phyloP scores from a whole-genome alignment of 2,329 filamentous ascomycete genomes.

The Purpureocillium lavendulum region DNA sequence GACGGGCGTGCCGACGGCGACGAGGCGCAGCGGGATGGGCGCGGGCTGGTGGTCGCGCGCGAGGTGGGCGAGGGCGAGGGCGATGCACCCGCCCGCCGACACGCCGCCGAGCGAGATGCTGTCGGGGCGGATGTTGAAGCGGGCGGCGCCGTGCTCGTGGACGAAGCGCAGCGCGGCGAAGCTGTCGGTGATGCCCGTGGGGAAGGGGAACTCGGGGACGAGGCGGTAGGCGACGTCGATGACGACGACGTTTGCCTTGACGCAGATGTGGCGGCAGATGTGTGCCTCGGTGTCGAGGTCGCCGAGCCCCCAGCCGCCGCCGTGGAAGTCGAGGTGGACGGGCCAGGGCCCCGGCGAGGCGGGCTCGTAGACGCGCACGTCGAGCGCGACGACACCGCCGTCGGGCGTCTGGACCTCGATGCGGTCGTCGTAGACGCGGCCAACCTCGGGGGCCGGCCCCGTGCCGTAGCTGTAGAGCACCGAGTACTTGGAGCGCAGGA shows the following conservation, averaged over 20 bases:
- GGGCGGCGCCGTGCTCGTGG: conserved; percentile 19
- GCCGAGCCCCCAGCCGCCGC: conserved; percentile 41
- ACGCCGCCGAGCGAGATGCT: conserved; percentile 35
- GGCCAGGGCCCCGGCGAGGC: conserved; percentile 30
- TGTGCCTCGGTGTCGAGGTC: conserved; percentile 40
- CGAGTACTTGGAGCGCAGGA: conserved; percentile 32
- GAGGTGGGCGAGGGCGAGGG: conserved; percentile 28
- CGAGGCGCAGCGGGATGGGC: conserved; percentile 25
- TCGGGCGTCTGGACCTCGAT: conserved; percentile 21
- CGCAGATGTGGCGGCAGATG: conserved; percentile 38
- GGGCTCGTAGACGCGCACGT: conserved; percentile 36
- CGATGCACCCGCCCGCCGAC: conserved; percentile 33
- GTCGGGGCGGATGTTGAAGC: conserved; percentile 27
- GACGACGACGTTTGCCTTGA: conserved; percentile 32
- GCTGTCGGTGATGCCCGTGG: conserved; percentile 38
- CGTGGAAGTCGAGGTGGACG: conserved; percentile 40
- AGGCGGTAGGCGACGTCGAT: conserved; percentile 45
- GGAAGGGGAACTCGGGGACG: conserved; percentile 40
- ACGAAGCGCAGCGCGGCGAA: conserved; percentile 35
- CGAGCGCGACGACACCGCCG: conserved; percentile 15
- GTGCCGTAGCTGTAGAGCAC: conserved; percentile 36
- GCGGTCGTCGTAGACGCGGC: conserved; percentile 25
- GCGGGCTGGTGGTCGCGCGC: conserved; percentile 24
- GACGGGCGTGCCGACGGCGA: conserved; percentile 30
- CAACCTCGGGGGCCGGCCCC: conserved; percentile 30